Conservation (phyloP, 768 basidiomycete genomes). For the Dendrothele bispora region DNA sequence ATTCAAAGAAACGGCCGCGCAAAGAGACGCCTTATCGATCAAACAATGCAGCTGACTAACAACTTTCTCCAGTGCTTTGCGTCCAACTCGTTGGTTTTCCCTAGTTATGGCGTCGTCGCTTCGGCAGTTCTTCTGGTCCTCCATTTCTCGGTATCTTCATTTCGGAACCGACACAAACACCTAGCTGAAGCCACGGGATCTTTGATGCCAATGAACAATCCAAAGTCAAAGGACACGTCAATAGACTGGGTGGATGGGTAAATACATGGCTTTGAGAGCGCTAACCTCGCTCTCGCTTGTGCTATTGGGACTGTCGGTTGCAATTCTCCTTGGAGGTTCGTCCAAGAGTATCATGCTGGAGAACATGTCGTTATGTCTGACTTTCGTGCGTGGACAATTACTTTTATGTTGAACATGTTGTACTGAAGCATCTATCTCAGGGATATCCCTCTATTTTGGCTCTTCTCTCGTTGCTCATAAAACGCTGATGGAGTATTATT, state of each 20-base stretch:
- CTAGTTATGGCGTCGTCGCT: conserved; percentile 1
- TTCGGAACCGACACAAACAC: not conserved
- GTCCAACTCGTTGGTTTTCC: too few relatives aligned
- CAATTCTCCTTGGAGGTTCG: conserved; percentile 35
- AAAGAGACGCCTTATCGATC: too few relatives aligned
- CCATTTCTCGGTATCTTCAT: not conserved
- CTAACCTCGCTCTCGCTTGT: conserved; percentile 39
- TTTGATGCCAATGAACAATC: too few relatives aligned
- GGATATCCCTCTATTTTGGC: conserved; percentile 43
- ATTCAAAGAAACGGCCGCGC: too few relatives aligned
- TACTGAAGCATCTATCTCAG: conserved; percentile 21
- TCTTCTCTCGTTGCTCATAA: conserved; percentile 35
- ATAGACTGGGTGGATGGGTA: conserved; percentile 1
- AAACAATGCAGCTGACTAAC: too few relatives aligned
- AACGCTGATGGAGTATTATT: conserved; percentile 35
- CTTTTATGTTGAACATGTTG: not conserved
- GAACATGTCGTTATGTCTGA: conserved; percentile 27
- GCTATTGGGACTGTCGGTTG: conserved; percentile 49
- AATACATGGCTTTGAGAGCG: conserved; percentile 1
- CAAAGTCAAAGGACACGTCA: conserved; percentile 1
- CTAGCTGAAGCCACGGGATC: not conserved
- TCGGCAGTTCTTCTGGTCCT: conserved; percentile 3
- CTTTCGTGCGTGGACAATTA: conserved; percentile 23
- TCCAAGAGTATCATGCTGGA: conserved; percentile 27
- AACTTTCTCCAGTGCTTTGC: too few relatives aligned